These are phyloP conservation scores for Parietichytrium sp. DNA, from an alignment of 108 stramenopile species.

Conservation along the genomic window DNA sequence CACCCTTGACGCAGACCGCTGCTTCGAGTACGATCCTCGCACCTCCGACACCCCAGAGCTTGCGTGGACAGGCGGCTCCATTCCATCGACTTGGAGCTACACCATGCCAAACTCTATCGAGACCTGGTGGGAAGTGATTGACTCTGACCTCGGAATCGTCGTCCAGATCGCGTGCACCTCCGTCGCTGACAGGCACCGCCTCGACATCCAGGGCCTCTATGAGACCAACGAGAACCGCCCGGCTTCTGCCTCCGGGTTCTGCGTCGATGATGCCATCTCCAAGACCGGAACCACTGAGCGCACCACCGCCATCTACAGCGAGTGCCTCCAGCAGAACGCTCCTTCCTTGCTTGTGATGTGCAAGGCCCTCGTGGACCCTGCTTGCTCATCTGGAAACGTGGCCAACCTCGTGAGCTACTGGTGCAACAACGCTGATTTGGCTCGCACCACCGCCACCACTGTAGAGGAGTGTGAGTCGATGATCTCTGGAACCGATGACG, in stretches of 20 bases:
- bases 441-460: neutral
- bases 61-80: neutral
- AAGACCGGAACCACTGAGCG: neutral
- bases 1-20: neutral
- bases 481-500: neutral
- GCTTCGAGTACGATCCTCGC: conserved; percentile 35
- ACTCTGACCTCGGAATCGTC: neutral
- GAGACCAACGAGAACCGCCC: neutral
- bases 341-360: neutral
- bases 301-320: neutral
- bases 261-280: neutral
- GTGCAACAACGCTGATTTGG: neutral
- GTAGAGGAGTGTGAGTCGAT: neutral
- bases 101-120: conserved; percentile 23
- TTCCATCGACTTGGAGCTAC: neutral
- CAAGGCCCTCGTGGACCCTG: conserved; percentile 28
- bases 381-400: neutral
- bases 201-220: conserved; percentile 33
- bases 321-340: neutral
- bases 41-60: neutral
- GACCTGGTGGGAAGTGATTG: neutral
- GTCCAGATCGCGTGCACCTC: conserved; percentile 20
- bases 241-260: neutral
- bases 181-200: neutral
- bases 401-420: neutral